Evolutionary conservation across 2,329 filamentous ascomycete genomes (phyloP).

Genomic region (Sphaerostilbella broomeana): DNA sequence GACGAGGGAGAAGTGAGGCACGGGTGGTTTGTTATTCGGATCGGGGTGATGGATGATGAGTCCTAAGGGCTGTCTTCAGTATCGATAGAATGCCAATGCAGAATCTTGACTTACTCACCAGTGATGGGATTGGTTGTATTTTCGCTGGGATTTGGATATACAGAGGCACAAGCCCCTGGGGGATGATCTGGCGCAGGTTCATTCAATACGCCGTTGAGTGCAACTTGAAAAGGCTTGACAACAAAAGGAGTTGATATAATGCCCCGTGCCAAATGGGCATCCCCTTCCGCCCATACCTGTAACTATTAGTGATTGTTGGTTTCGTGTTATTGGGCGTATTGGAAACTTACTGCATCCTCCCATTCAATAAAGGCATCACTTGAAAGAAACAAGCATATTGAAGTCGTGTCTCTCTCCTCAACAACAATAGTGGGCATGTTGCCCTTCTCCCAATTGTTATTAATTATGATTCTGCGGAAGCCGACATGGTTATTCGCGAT

Average conservation of each 20-base stretch:
- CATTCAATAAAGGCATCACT: constrained; percentile 50
- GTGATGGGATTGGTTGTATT: constrained; percentile 28
- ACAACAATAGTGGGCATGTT: constrained; percentile 33
- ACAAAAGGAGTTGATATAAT: constrained; percentile 47
- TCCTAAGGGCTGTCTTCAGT: no score
- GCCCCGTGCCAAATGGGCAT: constrained; percentile 40
- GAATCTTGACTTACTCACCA: no score
- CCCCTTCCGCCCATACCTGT: constrained; percentile 38
- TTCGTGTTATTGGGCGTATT: no score
- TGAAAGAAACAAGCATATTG: constrained; percentile 44
- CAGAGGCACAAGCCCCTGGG: constrained; percentile 39
- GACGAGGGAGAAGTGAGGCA: constrained; percentile 45
- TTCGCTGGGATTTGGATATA: constrained; percentile 32
- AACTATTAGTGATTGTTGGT: constrained; percentile 14
- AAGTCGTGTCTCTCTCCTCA: constrained; percentile 35
- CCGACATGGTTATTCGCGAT: constrained; percentile 47
- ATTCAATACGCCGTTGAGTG: constrained; percentile 27
- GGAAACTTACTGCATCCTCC: constrained; percentile 41
- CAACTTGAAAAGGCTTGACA: constrained; percentile 45
- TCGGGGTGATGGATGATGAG: constrained; percentile 37
- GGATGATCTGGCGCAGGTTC: constrained; percentile 29
- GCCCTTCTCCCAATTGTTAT: constrained; percentile 28
- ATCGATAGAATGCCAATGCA: no score
- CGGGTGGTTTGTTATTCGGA: constrained; percentile 18
- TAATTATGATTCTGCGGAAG: constrained; percentile 44